phyloP scores from a whole-genome alignment of 352 stramenopile species.

The Globisporangium paroecandrum region DNA sequence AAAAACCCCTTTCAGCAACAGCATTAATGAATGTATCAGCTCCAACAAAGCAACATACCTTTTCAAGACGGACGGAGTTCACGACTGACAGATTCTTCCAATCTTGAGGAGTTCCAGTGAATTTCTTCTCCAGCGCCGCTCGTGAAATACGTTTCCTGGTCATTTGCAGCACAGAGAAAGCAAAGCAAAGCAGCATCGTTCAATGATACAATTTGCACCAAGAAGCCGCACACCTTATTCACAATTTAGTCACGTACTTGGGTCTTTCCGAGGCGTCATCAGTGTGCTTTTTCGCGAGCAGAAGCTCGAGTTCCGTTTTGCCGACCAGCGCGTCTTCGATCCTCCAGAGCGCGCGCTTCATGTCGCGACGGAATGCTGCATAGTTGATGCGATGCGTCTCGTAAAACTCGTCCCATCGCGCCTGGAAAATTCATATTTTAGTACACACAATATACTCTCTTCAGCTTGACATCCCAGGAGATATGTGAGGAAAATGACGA shows the following conservation, averaged over 20 bases:
- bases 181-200: background rate
- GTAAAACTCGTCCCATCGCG: slow-evolving; percentile 52
- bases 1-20: background rate
- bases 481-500: background rate
- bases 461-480: background rate
- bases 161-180: background rate
- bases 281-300: slow-evolving; percentile 26
- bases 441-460: background rate
- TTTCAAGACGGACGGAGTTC: slow-evolving; percentile 21
- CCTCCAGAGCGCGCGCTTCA: slow-evolving; percentile 50
- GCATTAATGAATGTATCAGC: background rate
- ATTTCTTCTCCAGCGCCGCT: slow-evolving; percentile 31
- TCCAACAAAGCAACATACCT: background rate
- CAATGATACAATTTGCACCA: background rate
- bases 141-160: slow-evolving; percentile 18
- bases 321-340: slow-evolving; percentile 55
- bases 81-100: slow-evolving; percentile 39
- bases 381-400: slow-evolving; percentile 36
- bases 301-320: slow-evolving; percentile 50
- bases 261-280: background rate
- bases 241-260: slow-evolving; percentile 5
- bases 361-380: slow-evolving; percentile 58
- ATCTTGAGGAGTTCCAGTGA: slow-evolving; percentile 22
- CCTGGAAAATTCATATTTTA: background rate
- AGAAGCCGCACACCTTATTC: background rate